Conservation (phyloP, 2,329 filamentous ascomycete genomes). For the Scedosporium aurantiacum region DNA sequence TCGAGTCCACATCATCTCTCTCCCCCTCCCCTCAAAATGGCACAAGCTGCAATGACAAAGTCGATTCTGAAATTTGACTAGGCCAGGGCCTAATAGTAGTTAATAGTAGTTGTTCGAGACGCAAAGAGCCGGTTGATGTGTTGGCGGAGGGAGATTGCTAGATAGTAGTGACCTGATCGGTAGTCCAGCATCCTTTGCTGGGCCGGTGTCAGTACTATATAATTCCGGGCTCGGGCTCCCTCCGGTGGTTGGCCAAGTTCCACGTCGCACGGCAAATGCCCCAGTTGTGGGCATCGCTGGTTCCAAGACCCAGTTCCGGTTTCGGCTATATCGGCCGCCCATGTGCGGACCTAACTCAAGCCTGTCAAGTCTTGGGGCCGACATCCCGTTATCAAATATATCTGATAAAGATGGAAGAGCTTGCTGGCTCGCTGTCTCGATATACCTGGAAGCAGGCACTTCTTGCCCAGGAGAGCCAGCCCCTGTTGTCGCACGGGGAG, state of each 20-base stretch:
- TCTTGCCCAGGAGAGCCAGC: background rate
- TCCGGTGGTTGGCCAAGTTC: background rate
- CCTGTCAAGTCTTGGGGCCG: background rate
- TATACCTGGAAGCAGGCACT: background rate
- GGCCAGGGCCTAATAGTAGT: background rate
- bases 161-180: background rate
- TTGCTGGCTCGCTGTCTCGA: constrained; percentile 9
- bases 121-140: background rate
- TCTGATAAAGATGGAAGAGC: constrained; percentile 36
- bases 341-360: background rate
- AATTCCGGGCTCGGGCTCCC: background rate
- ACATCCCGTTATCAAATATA: constrained; percentile 30
- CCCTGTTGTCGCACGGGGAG: background rate
- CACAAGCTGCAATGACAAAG: background rate
- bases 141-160: background rate
- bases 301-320: background rate
- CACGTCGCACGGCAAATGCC: background rate
- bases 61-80: background rate
- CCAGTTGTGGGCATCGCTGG: background rate
- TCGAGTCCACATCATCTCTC: too few species aligned
- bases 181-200: background rate
- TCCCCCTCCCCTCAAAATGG: background rate
- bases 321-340: background rate
- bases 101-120: background rate
- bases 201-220: background rate